Base-by-base conservation (phyloP, 495 filamentous ascomycete genomes). In the Penicillium salamii region DNA sequence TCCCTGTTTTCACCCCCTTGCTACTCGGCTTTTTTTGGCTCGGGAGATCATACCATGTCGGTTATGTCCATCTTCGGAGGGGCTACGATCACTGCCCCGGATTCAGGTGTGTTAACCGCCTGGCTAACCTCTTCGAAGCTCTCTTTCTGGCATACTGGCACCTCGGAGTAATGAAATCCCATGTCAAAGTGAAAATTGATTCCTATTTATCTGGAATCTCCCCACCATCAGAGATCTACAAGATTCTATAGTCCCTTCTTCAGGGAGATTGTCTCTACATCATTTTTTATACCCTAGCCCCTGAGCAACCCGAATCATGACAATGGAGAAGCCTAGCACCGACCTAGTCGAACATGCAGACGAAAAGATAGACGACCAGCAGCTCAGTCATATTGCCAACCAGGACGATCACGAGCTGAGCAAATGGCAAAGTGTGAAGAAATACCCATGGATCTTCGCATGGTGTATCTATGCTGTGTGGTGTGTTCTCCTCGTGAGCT, bases 381-480 rank as follows among this genome's bases (percentile, higher is more conserved):
- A 55, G 33, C 48, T 55, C 7, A 42, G 48, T 7, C 53, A 51
- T 18, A 47, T 55, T n/a, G 42, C 53, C 37, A 51, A 55, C 19
- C 48, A 42, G 35, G 53, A 55, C 34, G 53, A 55, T n/a, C 53
- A 55, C 31, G 48, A 46, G 6, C 43, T 55, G 8, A 43, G 12
- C 8, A 55, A 55, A 49, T 57, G 49, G 44, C 49, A 49, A 43
- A 49, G 49, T 35, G 15, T 57, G 13, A 44, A 42, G 32, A 52
- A 46, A 48, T 52, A 57, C 21, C 54, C 54, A 12, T 57, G 49
- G 54, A 40, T 35, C 11, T 52, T 57, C 23, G n/a, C 37, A 19
- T 57, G 54, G 54, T 52, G 49, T 24, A 12, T 39, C 19, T 62
- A 60, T 36, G 58, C 61, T 13, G 50, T 66, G 13, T 68, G 55